Conservation (phyloP, 345 rosid genomes). For the Nephelium lappaceum region DNA sequence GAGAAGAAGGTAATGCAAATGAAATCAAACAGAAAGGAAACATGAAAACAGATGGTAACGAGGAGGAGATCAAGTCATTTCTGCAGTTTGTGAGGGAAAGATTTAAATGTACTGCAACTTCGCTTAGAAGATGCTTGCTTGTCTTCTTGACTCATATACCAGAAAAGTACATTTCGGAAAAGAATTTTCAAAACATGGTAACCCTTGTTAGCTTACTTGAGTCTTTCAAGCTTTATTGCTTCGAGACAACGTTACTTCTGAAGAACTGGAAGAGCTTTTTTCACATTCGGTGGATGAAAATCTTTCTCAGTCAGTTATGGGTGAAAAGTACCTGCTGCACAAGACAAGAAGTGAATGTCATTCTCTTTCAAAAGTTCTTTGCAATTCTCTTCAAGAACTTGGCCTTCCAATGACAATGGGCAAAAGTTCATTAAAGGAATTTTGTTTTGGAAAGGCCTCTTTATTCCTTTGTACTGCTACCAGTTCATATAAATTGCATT, state of each 20-base stretch:
- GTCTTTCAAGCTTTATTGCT: neutral
- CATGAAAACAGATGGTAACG: too few relatives aligned
- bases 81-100: slow-evolving; percentile 32
- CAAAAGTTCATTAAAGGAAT: neutral
- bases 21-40: too few relatives aligned
- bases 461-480: slow-evolving; percentile 49
- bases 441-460: slow-evolving; percentile 19
- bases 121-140: slow-evolving; percentile 24
- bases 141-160: slow-evolving; percentile 39
- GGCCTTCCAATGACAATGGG: slow-evolving; percentile 18
- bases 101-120: slow-evolving; percentile 10
- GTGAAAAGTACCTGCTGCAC: neutral
- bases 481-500: slow-evolving; percentile 35
- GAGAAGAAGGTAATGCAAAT: too few relatives aligned
- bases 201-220: slow-evolving; percentile 5
- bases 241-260: slow-evolving; percentile 9
- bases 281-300: slow-evolving; percentile 5
- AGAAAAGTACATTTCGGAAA: slow-evolving; percentile 22
- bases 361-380: slow-evolving; percentile 13
- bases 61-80: slow-evolving; percentile 24
- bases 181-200: slow-evolving; percentile 8
- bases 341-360: slow-evolving; percentile 35
- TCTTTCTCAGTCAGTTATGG: neutral
- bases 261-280: slow-evolving; percentile 18
- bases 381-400: slow-evolving; percentile 15